Percentiles rank a stretch among this genome's conserved stretches.
phyloP scores from a whole-genome alignment of 176 grass and related monocot species.

The Canna indica region DNA sequence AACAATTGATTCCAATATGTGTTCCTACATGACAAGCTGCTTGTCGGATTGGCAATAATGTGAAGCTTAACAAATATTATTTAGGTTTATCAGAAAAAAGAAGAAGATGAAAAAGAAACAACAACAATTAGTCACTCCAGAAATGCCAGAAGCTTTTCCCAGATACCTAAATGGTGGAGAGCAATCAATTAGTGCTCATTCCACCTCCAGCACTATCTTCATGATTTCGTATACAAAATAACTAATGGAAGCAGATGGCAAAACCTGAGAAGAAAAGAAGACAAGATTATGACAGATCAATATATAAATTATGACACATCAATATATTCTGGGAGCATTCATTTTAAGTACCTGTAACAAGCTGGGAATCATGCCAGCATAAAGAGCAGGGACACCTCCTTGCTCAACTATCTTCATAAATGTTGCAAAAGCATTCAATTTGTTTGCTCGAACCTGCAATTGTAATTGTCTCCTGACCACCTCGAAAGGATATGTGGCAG shows the following conservation, averaged over 20 bases:
- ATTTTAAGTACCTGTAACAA: constrained; percentile 65
- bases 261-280: constrained; percentile 46
- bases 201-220: constrained; percentile 97
- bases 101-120: background rate
- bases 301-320: constrained; percentile 1
- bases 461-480: constrained; percentile 89
- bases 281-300: background rate
- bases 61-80: no score
- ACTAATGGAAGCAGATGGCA: constrained; percentile 90
- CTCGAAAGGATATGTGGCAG: constrained; percentile 87
- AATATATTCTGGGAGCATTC: background rate
- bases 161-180: background rate
- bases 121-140: background rate
- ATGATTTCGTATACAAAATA: constrained; percentile 95
- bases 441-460: constrained; percentile 81
- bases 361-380: constrained; percentile 90
- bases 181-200: constrained; percentile 26
- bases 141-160: background rate
- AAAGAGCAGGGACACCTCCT: constrained; percentile 86
- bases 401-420: constrained; percentile 82
- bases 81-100: no score
- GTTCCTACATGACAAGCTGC: background rate
- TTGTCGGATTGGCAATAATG: no score
- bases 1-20: background rate
- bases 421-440: constrained; percentile 81